These are phyloP conservation scores for Lactarius vividus DNA, from an alignment of 768 basidiomycete species.

Conservation along the genomic window DNA sequence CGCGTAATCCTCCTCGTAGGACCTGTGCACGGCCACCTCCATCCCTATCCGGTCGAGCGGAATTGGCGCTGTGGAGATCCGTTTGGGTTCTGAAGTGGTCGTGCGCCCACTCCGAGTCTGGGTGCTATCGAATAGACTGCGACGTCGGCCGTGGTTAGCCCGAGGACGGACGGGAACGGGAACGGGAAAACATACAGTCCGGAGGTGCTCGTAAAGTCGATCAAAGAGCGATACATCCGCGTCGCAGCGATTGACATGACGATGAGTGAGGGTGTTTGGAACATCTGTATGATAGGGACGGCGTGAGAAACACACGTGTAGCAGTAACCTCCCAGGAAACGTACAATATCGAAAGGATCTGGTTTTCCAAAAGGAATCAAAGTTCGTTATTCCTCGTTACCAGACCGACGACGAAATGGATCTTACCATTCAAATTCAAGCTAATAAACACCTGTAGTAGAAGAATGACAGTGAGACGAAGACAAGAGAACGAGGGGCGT, in stretches of 20 bases:
- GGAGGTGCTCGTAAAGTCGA: background rate
- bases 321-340: background rate
- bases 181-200: background rate
- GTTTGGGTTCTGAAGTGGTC: background rate
- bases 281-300: background rate
- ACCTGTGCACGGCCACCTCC: slow-evolving; percentile 7
- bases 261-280: background rate
- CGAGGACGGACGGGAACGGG: background rate
- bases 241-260: slow-evolving; percentile 14
- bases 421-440: slow-evolving; percentile 8
- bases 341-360: background rate
- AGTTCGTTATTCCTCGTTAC: background rate
- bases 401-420: background rate
- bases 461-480: background rate
- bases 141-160: background rate
- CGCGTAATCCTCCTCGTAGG: background rate
- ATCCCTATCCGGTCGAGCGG: slow-evolving; percentile 4
- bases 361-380: background rate
- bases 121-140: background rate
- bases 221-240: slow-evolving; percentile 9
- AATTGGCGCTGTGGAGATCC: background rate
- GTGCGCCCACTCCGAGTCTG: background rate
- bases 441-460: background rate
- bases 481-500: too few relatives aligned
- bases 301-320: background rate